Evolutionary conservation across 1,284 basidiomycete genomes (phyloP).

Genomic region (Ganoderma lingzhi): DNA sequence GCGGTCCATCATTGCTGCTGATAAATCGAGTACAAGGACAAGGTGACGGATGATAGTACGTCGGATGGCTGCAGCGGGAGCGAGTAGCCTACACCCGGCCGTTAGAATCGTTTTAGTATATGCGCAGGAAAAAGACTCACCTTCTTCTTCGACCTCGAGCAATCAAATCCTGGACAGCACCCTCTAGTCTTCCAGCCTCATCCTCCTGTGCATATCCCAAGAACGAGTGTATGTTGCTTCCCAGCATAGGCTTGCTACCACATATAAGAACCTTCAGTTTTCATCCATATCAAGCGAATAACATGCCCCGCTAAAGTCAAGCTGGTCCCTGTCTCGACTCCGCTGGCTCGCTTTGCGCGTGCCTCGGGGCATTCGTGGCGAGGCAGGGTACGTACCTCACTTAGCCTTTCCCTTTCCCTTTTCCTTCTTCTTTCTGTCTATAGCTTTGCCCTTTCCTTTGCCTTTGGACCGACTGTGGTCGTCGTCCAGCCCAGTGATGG

Average conservation of each 20-base stretch:
- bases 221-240: constrained; percentile 94
- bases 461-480: constrained; percentile 49
- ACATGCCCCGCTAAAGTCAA: not conserved
- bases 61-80: constrained; percentile 88
- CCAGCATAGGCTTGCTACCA: constrained; percentile 89
- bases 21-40: constrained; percentile 90
- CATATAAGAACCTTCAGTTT: not conserved
- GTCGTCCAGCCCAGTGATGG: constrained; percentile 48
- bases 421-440: constrained; percentile 49
- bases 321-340: not conserved
- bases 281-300: not conserved
- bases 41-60: constrained; percentile 97
- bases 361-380: constrained; percentile 3
- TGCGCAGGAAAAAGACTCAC: constrained; percentile 48
- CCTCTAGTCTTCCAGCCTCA: constrained; percentile 89
- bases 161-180: constrained; percentile 89
- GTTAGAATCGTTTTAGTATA: constrained; percentile 5
- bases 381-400: constrained; percentile 49
- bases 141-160: constrained; percentile 86
- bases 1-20: constrained; percentile 91
- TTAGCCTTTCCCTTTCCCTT: constrained; percentile 63
- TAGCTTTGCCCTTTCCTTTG: constrained; percentile 54
- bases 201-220: constrained; percentile 99
- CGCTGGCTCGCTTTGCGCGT: not conserved
- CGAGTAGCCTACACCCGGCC: constrained; percentile 61